phyloP scores from a whole-genome alignment of 495 filamentous ascomycete species.

The Aspergillus ellipticus region DNA sequence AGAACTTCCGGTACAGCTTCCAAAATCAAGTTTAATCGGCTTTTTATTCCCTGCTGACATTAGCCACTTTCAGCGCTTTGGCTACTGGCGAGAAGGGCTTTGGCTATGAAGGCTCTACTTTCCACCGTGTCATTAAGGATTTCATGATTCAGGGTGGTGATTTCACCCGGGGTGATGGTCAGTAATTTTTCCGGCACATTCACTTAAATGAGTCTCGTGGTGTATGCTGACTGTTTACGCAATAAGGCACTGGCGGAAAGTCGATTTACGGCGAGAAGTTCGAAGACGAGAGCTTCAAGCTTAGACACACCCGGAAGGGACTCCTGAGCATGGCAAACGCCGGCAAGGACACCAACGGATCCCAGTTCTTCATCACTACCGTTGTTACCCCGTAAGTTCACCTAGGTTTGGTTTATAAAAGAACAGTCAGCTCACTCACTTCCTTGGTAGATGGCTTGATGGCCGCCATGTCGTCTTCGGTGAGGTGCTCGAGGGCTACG shows the following conservation, averaged over 20 bases:
- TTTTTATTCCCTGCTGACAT: conserved; percentile 9
- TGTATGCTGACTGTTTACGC: conserved; percentile 1
- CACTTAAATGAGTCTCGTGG: background rate
- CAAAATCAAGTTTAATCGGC: background rate
- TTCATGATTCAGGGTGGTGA: conserved; percentile 99
- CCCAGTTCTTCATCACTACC: conserved; percentile 97
- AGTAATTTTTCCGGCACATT: conserved; percentile 2
- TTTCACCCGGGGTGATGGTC: conserved; percentile 90
- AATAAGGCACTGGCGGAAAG: conserved; percentile 83
- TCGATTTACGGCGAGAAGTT: conserved; percentile 97
- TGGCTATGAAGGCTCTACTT: conserved; percentile 90
- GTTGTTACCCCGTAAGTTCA: conserved; percentile 68
- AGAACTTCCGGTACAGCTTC: conserved; percentile 80
- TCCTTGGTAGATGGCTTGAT: conserved; percentile 70
- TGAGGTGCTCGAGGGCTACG: conserved; percentile 87
- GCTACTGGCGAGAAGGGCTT: conserved; percentile 97
- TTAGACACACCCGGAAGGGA: conserved; percentile 74
- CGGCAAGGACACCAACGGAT: conserved; percentile 96
- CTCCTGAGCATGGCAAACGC: conserved; percentile 89
- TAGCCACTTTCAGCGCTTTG: conserved; percentile 56
- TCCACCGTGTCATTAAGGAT: conserved; percentile 97
- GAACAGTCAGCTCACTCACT: conserved; percentile 23
- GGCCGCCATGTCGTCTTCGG: conserved; percentile 88
- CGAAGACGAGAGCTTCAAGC: conserved; percentile 99
- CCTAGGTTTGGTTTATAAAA: background rate